Conservation (phyloP, 192 early-diverging fungal genomes). For the Linnemannia exigua region DNA sequence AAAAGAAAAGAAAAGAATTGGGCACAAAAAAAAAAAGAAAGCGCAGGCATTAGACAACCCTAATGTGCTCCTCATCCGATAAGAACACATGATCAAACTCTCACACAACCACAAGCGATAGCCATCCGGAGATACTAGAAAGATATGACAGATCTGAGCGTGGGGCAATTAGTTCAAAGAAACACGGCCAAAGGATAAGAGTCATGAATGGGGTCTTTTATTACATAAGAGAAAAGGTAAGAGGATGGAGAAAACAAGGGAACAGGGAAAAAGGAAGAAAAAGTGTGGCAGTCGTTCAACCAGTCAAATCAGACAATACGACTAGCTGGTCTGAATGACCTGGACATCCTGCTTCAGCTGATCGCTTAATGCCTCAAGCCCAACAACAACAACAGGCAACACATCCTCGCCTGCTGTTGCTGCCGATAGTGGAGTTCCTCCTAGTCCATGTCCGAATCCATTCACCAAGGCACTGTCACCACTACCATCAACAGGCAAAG, state of each 20-base stretch:
- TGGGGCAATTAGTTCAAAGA: too few species aligned
- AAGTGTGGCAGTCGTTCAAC: neutral
- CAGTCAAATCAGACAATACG: neutral
- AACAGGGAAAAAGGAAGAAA: neutral
- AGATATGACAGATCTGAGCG: too few species aligned
- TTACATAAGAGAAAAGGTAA: conserved; percentile 9
- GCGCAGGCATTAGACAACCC: too few species aligned
- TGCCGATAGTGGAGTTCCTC: neutral
- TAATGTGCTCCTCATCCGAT: neutral
- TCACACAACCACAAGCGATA: neutral
- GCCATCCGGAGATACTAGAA: too few species aligned
- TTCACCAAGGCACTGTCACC: neutral
- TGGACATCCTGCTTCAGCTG: conserved; percentile 37
- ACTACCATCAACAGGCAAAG: neutral
- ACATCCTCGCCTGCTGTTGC: neutral
- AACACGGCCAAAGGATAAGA: too few species aligned
- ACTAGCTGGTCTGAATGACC: conserved; percentile 38
- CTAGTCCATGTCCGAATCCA: neutral
- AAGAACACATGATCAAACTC: neutral
- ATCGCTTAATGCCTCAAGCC: conserved; percentile 27
- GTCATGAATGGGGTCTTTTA: neutral
- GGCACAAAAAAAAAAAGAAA: too few species aligned
- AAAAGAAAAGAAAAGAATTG: too few species aligned
- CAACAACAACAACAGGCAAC: conserved; percentile 11
- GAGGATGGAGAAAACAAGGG: too few species aligned